Conservation (phyloP, 164 flowering plant species). For the Stephania japonica region DNA sequence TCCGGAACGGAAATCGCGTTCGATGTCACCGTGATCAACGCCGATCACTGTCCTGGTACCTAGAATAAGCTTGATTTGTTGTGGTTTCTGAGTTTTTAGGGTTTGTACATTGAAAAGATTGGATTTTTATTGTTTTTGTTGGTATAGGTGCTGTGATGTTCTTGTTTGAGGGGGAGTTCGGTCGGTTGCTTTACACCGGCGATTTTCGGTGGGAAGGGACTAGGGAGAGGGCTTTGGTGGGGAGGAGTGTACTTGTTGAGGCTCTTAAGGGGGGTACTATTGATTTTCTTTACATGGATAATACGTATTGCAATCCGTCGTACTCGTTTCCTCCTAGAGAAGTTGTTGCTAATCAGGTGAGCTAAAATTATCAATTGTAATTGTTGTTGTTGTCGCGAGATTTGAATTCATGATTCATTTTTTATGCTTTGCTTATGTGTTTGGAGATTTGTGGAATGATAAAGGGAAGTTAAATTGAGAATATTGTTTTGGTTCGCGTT, state of each 20-base stretch:
- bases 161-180: constrained; percentile 66
- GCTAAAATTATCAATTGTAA: neutral
- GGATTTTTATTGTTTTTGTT: constrained; percentile 8
- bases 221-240: constrained; percentile 34
- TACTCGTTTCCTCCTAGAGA: constrained; percentile 71
- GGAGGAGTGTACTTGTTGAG: constrained; percentile 40
- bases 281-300: constrained; percentile 66
- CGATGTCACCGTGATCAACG: constrained; percentile 60
- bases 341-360: constrained; percentile 70
- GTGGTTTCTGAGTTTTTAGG: neutral
- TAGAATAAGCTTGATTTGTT: neutral
- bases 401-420: neutral
- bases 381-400: neutral
- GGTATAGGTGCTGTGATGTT: constrained; percentile 33
- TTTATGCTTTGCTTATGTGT: neutral
- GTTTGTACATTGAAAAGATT: neutral
- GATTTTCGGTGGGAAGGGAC: constrained; percentile 53
- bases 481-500: neutral
- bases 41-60: constrained; percentile 84
- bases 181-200: constrained; percentile 66
- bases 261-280: constrained; percentile 48
- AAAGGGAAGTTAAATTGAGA: neutral
- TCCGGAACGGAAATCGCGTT: constrained; percentile 29
- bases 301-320: constrained; percentile 77
- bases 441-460: neutral